Base-by-base conservation (phyloP, 768 basidiomycete species). In the Rhizopogon salebrosus region DNA sequence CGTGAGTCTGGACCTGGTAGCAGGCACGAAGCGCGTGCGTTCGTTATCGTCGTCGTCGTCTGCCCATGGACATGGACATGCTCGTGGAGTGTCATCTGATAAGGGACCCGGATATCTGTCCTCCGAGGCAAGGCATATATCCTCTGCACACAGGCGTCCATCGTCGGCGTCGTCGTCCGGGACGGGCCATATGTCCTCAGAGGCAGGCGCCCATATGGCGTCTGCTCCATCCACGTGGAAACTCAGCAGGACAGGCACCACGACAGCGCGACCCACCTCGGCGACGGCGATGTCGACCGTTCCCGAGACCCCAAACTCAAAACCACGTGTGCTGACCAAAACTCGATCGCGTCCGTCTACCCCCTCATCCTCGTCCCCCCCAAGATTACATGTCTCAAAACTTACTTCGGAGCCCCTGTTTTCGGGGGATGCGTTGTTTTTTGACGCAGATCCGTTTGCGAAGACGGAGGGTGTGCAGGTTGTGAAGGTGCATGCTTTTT, bases 391-490 rank as follows among this genome's bases (percentile, higher is more conserved):
- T 34, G 27, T 36, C 2, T 48, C 60, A 16, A 63, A 54, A n/a
- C 40, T 49, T 16, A 29, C 54, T 13, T 42, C 54, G 1, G 35
- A 40, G 7, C 41, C 11, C 6, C 38, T 39, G 35, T 46, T 36
- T 0, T 39, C 46, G 51, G 63, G 59, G 49, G 56, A 62, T 37
- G 56, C 64, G 16, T 51, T 69, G 3, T 54, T 68, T 48, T 55
- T 68, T n/a, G 68, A 69, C 10, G 59, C 60, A 10, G 67, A 68
- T 18, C 67, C 83, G 3, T 84, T 85, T 64, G 83, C 82, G 9
- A 77, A 76, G 59, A 66, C 63, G 0, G 75, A 77, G 37, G 81
- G 79, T 16, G 81, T 84, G 7, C 77, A 62, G 60, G 62, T 85
- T 70, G 31, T 80, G 35, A 69, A 65, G 29, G 42, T 57, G 40